These are phyloP conservation scores for Heterobasidion occidentale DNA, from an alignment of 1,284 basidiomycete species.

Conservation along the genomic window DNA sequence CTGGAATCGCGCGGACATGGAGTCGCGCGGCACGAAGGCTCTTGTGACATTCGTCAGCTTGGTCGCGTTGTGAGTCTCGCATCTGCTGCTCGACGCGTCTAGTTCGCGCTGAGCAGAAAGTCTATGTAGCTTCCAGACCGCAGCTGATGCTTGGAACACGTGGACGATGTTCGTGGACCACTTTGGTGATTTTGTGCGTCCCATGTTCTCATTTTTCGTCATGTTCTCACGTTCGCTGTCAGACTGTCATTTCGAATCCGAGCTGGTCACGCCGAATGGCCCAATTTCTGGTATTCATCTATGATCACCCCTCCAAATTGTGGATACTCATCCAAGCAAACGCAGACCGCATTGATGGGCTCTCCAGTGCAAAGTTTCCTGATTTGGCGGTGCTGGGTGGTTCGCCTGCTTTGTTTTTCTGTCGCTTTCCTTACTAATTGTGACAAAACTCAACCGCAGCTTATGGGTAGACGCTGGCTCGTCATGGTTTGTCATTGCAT, in stretches of 20 bases:
- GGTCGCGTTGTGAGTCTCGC: not conserved
- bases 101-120: not conserved
- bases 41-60: constrained; percentile 11
- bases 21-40: constrained; percentile 12
- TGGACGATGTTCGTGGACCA: constrained; percentile 1
- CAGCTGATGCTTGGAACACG: not conserved
- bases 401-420: constrained; percentile 7
- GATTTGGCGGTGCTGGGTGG: constrained; percentile 24
- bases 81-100: not conserved
- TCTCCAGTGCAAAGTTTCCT: constrained; percentile 22
- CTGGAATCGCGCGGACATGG: constrained; percentile 18
- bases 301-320: not conserved
- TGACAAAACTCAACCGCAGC: constrained; percentile 8
- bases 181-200: constrained; percentile 7
- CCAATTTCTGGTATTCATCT: constrained; percentile 15
- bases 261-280: constrained; percentile 20
- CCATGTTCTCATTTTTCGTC: constrained; percentile 9
- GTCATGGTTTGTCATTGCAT: constrained; percentile 14
- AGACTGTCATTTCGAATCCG: not conserved
- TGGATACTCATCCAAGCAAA: not conserved
- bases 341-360: constrained; percentile 20
- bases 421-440: not conserved
- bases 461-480: constrained; percentile 12
- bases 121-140: not conserved
- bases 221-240: constrained; percentile 8